phyloP scores from a whole-genome alignment of 768 basidiomycete genomes.

The Tricholoma sp. region DNA sequence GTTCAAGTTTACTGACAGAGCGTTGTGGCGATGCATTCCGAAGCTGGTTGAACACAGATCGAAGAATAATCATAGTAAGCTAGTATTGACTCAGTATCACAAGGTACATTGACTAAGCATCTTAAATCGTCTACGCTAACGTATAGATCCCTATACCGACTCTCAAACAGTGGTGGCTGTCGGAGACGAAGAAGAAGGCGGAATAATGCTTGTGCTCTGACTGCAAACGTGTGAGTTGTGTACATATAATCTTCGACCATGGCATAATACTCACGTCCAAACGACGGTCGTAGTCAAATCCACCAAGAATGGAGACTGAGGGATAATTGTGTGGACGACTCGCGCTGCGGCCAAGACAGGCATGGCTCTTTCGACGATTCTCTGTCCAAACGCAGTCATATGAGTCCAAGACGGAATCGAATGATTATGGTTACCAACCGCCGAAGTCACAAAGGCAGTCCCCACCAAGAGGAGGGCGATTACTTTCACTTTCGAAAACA shows the following conservation, averaged over 20 bases:
- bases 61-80: no score
- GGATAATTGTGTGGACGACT: slow-evolving; percentile 16
- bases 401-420: background rate
- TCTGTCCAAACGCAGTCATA: background rate
- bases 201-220: slow-evolving; percentile 15
- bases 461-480: background rate
- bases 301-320: slow-evolving; percentile 19
- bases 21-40: no score
- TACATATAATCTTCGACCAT: background rate
- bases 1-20: no score
- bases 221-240: slow-evolving; percentile 4
- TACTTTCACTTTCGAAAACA: background rate
- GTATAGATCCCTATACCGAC: no score
- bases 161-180: background rate
- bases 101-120: no score
- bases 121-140: no score
- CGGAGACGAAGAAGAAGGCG: background rate
- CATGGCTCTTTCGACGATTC: background rate
- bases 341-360: slow-evolving; percentile 15
- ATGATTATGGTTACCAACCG: background rate
- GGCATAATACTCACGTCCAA: slow-evolving; percentile 19
- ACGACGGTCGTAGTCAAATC: slow-evolving; percentile 17
- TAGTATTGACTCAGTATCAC: no score
- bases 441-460: background rate
- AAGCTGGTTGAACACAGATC: no score